Evolutionary conservation across 208 protist species (phyloP), one percentile per base, ranked within the genome.

Genomic region (Entamoeba dispar): DNA sequence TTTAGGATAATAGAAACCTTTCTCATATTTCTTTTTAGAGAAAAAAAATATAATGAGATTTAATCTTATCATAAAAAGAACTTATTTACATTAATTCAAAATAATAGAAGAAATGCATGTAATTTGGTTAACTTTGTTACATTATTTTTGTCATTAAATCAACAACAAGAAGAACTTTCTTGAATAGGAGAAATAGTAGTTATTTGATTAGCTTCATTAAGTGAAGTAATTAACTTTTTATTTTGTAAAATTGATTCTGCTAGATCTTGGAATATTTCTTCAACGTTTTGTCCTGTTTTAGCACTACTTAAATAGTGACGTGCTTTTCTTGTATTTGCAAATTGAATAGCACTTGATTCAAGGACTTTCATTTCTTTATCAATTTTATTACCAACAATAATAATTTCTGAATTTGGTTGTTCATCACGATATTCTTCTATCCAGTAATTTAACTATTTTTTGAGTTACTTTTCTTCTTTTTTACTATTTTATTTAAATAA

Each of bases 401-500:
- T 22, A 31, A 86, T 86, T 86, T 86, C 61, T 12, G 27, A 38
- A 5, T 86, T 86, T 86, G 61, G 61, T 86, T 86, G 61, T 34
- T 86, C 61, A 34, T 86, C 61, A 27, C 17, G 31, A 86, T 86
- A 86, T 34, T 86, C 61, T 34, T 86, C 61, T 12, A 86, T 34
- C 61, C 61, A 86, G 27, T 86, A 86, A 3, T 27, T 38, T 34
- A 86, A 86, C 50, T 55, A 55, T 55, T 55, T 55, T 55, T 55
- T 55, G 10, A 5, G 43, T 95, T 94, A 52, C 34, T 69, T 91
- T 95, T 95, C 27, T 95, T 95, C n/a, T 93, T 94, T 38, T 94
- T 93, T 7, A 95, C 2, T 3, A 95, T 73, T 34, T 95, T 91
- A 31, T 95, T 19, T 94, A 93, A 95, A 43, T 92, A 12, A 55